Evolutionary conservation across 192 early-diverging fungal species (phyloP).

Genomic region (Coemansia sp.): DNA sequence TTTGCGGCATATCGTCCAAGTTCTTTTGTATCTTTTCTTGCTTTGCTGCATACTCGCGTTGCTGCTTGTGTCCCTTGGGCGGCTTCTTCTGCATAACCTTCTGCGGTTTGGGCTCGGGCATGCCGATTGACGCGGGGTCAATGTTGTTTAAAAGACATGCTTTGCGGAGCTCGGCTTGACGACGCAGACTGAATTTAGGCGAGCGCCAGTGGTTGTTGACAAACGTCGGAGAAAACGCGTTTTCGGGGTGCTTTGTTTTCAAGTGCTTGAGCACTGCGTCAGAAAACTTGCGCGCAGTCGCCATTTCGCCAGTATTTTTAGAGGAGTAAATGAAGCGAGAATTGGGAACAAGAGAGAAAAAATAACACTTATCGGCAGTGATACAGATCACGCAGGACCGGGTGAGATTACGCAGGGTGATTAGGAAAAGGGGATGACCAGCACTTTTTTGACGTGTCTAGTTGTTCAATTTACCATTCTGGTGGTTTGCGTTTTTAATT

Average conservation of each 20-base stretch:
- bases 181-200: slow-evolving; percentile 53
- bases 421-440: not conserved
- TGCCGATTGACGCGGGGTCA: slow-evolving; percentile 57
- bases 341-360: slow-evolving; percentile 1
- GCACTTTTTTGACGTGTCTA: not conserved
- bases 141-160: slow-evolving; percentile 54
- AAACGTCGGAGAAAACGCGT: slow-evolving; percentile 43
- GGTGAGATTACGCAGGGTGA: not conserved
- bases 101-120: slow-evolving; percentile 33
- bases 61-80: slow-evolving; percentile 56
- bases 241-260: slow-evolving; percentile 19
- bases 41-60: slow-evolving; percentile 40
- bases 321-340: not conserved
- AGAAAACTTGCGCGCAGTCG: slow-evolving; percentile 44
- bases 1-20: slow-evolving; percentile 53
- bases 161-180: slow-evolving; percentile 65
- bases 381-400: slow-evolving; percentile 1
- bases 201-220: slow-evolving; percentile 56
- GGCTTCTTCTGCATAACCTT: slow-evolving; percentile 53
- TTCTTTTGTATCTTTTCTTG: slow-evolving; percentile 47
- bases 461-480: not conserved
- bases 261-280: slow-evolving; percentile 30
- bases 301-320: slow-evolving; percentile 19
- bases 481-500: not conserved
- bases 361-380: not conserved